Conservation (phyloP, 805 yeast species). For the Zygoascus biomembranicola region DNA sequence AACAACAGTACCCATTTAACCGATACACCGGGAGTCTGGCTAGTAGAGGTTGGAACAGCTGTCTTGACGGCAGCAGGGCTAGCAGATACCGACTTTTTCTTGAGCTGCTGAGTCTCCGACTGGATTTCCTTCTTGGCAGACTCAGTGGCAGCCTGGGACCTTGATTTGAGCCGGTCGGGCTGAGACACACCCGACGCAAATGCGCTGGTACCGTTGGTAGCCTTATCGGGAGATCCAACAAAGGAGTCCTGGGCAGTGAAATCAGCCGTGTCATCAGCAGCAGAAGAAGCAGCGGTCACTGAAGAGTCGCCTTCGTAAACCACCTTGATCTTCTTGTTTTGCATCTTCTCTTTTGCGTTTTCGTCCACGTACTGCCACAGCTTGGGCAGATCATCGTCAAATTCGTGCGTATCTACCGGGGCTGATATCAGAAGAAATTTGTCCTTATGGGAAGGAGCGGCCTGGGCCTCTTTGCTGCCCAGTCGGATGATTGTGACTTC, state of each 20-base stretch:
- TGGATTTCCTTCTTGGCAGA: slow-evolving; percentile 13
- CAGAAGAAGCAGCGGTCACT: slow-evolving; percentile 13
- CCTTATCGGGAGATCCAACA: background rate
- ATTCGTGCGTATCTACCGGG: slow-evolving; percentile 51
- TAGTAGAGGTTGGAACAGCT: slow-evolving; percentile 4
- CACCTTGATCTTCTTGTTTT: slow-evolving; percentile 54
- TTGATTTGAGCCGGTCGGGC: background rate
- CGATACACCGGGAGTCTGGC: slow-evolving; percentile 39
- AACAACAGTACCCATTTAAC: slow-evolving; percentile 46
- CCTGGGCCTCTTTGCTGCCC: slow-evolving; percentile 69
- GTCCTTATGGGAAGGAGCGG: slow-evolving; percentile 46
- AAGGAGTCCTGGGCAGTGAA: background rate
- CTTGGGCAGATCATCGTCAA: slow-evolving; percentile 40
- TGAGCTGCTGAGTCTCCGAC: slow-evolving; percentile 10
- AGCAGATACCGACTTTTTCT: background rate
- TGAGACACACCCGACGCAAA: background rate
- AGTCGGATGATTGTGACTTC: slow-evolving; percentile 76
- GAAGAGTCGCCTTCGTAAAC: slow-evolving; percentile 33
- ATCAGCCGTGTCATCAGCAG: slow-evolving; percentile 5
- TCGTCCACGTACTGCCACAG: slow-evolving; percentile 69
- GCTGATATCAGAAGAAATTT: slow-evolving; percentile 85
- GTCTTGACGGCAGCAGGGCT: slow-evolving; percentile 8
- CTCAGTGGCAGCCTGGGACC: slow-evolving; percentile 4
- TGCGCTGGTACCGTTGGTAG: background rate
- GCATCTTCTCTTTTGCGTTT: slow-evolving; percentile 22